Conservation (phyloP, 1,139 yeast species). For the Tardiomyces blankii region DNA sequence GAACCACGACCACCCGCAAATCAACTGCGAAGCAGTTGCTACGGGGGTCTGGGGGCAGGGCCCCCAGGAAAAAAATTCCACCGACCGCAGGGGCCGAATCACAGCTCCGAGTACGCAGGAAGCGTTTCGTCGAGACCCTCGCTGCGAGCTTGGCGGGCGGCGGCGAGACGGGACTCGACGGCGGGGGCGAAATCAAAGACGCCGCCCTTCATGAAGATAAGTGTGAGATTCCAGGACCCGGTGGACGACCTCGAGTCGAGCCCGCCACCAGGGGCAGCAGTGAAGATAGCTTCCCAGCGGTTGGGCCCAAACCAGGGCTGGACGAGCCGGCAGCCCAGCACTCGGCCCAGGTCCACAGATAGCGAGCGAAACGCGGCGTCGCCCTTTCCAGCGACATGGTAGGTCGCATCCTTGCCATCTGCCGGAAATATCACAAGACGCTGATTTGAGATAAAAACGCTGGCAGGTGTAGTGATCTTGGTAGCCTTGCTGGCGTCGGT, state of each 20-base stretch:
- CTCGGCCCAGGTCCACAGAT: slow-evolving; percentile 11
- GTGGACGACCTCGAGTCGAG: slow-evolving; percentile 15
- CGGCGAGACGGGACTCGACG: background rate
- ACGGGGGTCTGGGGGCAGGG: too few relatives aligned
- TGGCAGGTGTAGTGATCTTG: slow-evolving; percentile 4
- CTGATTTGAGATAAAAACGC: slow-evolving; percentile 9
- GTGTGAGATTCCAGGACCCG: slow-evolving; percentile 18
- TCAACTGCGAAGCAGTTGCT: too few relatives aligned
- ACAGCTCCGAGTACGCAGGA: background rate
- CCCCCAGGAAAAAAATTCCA: too few relatives aligned
- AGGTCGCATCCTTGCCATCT: slow-evolving; percentile 9
- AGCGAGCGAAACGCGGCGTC: slow-evolving; percentile 18
- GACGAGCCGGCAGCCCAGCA: slow-evolving; percentile 13
- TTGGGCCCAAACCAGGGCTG: slow-evolving; percentile 30
- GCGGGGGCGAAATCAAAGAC: slow-evolving; percentile 18
- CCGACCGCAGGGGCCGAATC: too few relatives aligned
- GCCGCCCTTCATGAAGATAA: slow-evolving; percentile 23
- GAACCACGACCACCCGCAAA: too few relatives aligned
- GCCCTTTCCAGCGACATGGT: slow-evolving; percentile 19
- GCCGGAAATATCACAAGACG: slow-evolving; percentile 11
- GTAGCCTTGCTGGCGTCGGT: background rate
- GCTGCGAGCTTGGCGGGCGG: background rate
- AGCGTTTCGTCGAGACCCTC: background rate
- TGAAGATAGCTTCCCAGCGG: slow-evolving; percentile 17
- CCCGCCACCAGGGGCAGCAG: slow-evolving; percentile 12